Evolutionary conservation across 129 eudicot species (phyloP), one percentile per base, ranked within the genome.

Genomic region (Mikania micrantha): DNA sequence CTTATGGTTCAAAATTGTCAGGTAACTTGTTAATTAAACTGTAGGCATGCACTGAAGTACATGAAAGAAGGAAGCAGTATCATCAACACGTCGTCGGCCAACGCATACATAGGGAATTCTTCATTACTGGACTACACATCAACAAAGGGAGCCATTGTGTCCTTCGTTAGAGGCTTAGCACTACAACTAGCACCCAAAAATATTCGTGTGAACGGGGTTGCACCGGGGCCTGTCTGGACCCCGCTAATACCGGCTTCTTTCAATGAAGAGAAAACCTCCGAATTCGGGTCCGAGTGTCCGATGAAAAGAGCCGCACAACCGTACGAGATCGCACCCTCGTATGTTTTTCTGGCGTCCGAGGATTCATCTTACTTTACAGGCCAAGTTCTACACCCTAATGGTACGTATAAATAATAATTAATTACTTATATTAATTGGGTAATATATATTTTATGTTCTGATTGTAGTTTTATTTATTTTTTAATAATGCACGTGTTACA

Each of bases 191-290:
- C 73, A 7, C 25, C 74, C n/a, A 83, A 67, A 34, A 88, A 90
- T 0, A 91, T 87, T 4, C 79, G 97, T n/a, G n/a, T n/a, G n/a
- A n/a, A n/a, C n/a, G n/a, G n/a, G n/a, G n/a, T n/a, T n/a, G n/a
- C n/a, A n/a, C 97, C 95, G 0, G 97, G 97, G 0, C 97, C 97
- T 0, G 72, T 90, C 1, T 91, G 97, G 97, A 91, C 97, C 0
- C 97, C 97, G 0, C 59, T 91, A 57, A 91, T 87, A 21, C 97
- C 95, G 4, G 74, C 97, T 0, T 87, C 97, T 0, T 85, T 87
- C 36, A 31, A 45, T 0, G 86, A 81, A 64, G 93, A 91, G 7
- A 78, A 91, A 57, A 67, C 73, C 2, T 64, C 67, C 0, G 70
- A 36, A 8, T 91, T 91, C 2, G 97, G 97, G 39, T 52, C 73